Conservation (phyloP, 2,329 filamentous ascomycete genomes). For the Colletotrichum endophyticum region DNA sequence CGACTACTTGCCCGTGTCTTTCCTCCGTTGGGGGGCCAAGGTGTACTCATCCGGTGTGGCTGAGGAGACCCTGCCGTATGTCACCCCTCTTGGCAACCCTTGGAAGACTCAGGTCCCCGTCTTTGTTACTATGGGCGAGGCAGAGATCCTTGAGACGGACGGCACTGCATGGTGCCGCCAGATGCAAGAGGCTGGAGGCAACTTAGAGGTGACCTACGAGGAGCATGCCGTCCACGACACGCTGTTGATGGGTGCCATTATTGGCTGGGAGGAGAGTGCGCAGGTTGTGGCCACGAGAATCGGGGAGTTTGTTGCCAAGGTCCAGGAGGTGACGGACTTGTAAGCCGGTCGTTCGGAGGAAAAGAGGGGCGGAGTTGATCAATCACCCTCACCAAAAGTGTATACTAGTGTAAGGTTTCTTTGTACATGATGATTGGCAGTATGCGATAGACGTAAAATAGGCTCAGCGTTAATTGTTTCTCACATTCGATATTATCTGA, state of each 20-base stretch:
- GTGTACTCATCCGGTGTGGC: neutral
- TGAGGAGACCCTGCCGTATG: neutral
- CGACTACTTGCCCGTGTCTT: constrained; percentile 2
- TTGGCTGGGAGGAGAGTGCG: constrained; percentile 3
- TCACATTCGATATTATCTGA: neutral
- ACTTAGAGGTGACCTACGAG: neutral
- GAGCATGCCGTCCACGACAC: constrained; percentile 1
- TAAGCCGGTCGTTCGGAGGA: neutral
- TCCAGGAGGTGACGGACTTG: neutral
- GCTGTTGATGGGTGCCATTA: neutral
- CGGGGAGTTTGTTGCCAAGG: neutral
- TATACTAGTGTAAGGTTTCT: neutral
- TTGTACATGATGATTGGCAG: neutral
- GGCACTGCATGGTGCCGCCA: constrained; percentile 1
- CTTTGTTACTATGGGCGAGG: constrained; percentile 1
- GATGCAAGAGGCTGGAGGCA: neutral
- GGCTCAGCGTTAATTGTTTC: neutral
- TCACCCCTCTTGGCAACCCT: constrained; percentile 1
- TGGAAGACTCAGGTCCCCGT: neutral
- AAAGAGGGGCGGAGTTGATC: neutral
- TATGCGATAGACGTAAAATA: neutral
- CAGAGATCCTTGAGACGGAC: neutral
- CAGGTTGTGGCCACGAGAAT: neutral
- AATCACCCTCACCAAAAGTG: neutral
- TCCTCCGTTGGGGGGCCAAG: constrained; percentile 6